Conservation (phyloP, 1,139 yeast species). For the Pichia sp. region DNA sequence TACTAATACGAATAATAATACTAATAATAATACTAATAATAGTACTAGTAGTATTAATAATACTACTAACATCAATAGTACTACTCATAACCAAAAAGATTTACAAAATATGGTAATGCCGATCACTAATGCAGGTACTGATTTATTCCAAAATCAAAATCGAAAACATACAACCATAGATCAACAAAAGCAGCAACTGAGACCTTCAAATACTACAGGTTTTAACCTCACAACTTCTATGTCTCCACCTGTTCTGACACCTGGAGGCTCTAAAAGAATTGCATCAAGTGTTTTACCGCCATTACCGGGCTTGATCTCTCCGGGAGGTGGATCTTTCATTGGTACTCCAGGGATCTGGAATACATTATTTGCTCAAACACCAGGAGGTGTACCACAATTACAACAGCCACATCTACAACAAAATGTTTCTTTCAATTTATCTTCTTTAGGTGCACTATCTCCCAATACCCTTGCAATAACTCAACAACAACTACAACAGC, state of each 20-base stretch:
- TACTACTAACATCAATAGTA: too few relatives aligned
- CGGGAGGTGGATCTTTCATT: conserved; percentile 34
- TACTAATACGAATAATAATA: too few relatives aligned
- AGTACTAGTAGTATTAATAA: too few relatives aligned
- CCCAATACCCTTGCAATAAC: conserved; percentile 8
- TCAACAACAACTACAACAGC: conserved; percentile 15
- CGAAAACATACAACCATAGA: too few relatives aligned
- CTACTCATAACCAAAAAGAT: too few relatives aligned
- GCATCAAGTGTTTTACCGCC: conserved; percentile 40
- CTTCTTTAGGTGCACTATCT: conserved; percentile 5
- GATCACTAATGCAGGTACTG: too few relatives aligned
- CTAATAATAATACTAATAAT: too few relatives aligned
- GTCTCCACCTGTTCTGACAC: conserved; percentile 49
- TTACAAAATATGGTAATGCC: too few relatives aligned
- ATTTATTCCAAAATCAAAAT: too few relatives aligned
- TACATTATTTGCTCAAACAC: conserved; percentile 39
- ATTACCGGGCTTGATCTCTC: conserved; percentile 34
- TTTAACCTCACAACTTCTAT: conserved; percentile 22
- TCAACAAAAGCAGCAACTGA: too few relatives aligned
- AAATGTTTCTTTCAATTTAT: not conserved
- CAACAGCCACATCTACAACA: conserved; percentile 23
- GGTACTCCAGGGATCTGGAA: conserved; percentile 49
- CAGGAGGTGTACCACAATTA: conserved; percentile 20
- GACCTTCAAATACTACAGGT: too few relatives aligned
- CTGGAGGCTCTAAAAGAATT: conserved; percentile 44